Base-by-base conservation (phyloP, 2,329 filamentous ascomycete species). In the Fusarium zealandicum region DNA sequence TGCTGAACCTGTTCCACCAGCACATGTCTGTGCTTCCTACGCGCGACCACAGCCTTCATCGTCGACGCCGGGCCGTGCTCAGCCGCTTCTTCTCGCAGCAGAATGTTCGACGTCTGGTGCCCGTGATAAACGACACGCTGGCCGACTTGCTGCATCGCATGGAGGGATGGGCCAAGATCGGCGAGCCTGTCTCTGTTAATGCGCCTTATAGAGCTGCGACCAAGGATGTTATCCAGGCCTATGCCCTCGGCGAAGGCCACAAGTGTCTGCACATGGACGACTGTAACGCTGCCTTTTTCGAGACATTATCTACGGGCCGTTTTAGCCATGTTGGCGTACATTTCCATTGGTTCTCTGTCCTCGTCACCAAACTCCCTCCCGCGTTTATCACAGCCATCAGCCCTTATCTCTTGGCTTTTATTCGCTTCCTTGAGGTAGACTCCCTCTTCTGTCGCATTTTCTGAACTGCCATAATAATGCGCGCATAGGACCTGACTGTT, bases 251-350 rank as follows among this genome's bases (percentile, higher is more conserved):
- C 1, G 55, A 62, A 8, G 65, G 62, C 8, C 46, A 46, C 9
- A 67, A 60, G 30, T 69, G 58, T 37, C 66, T 70, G 1, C 55
- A 68, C 25, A 66, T 66, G 63, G 59, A 66, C 13, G 61, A 72
- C 41, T 70, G 58, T 48, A 68, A 69, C 28, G 56, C 58, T 6
- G 48, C 41, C 1, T 70, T 70, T 50, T 68, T 70, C 39, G 57
- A 64, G 18, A 36, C 61, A 14, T 44, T 67, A n/a, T 37, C 17
- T 16, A 56, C 61, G 1, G 33, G 50, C 11, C 22, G 44, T 1
- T 16, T 64, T 16, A 39, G 37, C 30, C 63, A 69, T 37, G 7
- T 69, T 7, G 51, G 45, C 9, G 61, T 51, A 2, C 61, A 71
- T 16, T 22, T 66, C 5, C 46, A 51, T 33, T 67, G 59, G 60